A percentile compares a stretch with the other conserved stretches of the same genome.
Evolutionary conservation across 2,329 filamentous ascomycete species (phyloP).

Genomic region (Talaromyces sp.): DNA sequence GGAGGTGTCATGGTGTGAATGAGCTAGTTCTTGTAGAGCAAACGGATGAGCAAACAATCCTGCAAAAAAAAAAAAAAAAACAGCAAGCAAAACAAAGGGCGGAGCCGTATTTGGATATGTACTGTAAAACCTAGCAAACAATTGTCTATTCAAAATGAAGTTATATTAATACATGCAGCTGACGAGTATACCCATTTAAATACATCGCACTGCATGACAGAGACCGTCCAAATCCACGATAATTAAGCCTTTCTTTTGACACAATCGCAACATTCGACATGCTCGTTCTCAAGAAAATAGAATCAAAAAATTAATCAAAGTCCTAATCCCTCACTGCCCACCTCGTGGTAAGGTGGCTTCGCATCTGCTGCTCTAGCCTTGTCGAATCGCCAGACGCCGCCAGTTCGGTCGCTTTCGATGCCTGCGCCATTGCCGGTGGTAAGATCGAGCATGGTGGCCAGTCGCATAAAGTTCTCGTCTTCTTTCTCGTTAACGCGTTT

Average conservation of each 20-base stretch:
- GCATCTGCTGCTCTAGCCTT: conserved; percentile 45
- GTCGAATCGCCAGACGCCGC: conserved; percentile 67
- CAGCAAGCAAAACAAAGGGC: background rate
- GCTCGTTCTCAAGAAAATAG: background rate
- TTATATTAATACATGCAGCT: background rate
- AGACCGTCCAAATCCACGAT: background rate
- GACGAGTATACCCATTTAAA: background rate
- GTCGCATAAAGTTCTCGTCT: conserved; percentile 35
- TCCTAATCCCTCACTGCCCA: conserved; percentile 37
- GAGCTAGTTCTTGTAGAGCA: background rate
- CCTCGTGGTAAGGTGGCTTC: conserved; percentile 38
- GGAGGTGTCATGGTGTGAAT: background rate
- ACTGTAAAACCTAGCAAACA: background rate
- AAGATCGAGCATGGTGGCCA: conserved; percentile 39
- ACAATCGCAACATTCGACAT: background rate
- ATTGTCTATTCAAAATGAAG: background rate
- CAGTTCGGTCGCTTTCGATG: conserved; percentile 61
- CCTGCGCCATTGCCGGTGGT: conserved; percentile 35
- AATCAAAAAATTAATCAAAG: conserved; percentile 10
- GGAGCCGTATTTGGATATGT: too few relatives aligned
- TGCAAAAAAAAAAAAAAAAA: background rate
- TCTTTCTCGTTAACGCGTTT: conserved; percentile 34
- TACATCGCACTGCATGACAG: background rate
- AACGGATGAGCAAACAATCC: background rate
- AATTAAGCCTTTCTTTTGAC: background rate